phyloP scores from a whole-genome alignment of 2,329 filamentous ascomycete genomes.

The Epichloe sp. region DNA sequence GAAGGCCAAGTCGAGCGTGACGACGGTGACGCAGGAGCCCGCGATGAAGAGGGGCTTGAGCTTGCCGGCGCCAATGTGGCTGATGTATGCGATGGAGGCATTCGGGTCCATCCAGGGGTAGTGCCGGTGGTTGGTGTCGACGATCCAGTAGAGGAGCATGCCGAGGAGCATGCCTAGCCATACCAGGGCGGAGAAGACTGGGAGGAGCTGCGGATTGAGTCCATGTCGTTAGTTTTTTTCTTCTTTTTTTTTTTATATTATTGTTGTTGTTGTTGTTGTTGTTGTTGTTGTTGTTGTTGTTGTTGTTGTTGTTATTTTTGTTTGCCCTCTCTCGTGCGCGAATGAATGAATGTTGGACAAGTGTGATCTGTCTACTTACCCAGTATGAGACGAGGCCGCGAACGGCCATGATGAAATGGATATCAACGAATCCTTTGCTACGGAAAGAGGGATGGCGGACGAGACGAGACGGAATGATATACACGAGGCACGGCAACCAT shows the following conservation, averaged over 20 bases:
- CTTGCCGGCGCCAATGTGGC: slow-evolving; percentile 45
- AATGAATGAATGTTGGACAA: not conserved
- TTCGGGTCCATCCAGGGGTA: slow-evolving; percentile 45
- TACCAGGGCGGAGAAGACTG: slow-evolving; percentile 51
- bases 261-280: not conserved
- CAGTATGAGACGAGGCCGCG: slow-evolving; percentile 25
- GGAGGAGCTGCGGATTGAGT: slow-evolving; percentile 38
- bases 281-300: not conserved
- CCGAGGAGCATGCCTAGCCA: slow-evolving; percentile 58
- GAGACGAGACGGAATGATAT: not conserved
- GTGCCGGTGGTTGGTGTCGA: slow-evolving; percentile 36
- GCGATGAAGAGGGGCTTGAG: slow-evolving; percentile 71
- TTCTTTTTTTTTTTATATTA: too few relatives aligned
- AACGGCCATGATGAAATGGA: slow-evolving; percentile 17
- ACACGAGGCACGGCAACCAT: too few relatives aligned
- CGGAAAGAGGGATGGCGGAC: not conserved
- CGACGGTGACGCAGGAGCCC: slow-evolving; percentile 55
- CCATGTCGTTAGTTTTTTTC: not conserved
- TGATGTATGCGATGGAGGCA: slow-evolving; percentile 60
- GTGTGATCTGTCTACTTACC: slow-evolving; percentile 15
- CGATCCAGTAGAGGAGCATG: slow-evolving; percentile 57
- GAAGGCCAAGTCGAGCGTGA: slow-evolving; percentile 73
- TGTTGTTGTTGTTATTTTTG: not conserved
- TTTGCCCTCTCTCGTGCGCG: not conserved
- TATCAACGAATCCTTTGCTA: not conserved